A percentile compares a stretch with the other conserved stretches of the same genome.
Evolutionary conservation across 163 green algal species (phyloP).

Genomic region (Smithsoniella earleae): DNA sequence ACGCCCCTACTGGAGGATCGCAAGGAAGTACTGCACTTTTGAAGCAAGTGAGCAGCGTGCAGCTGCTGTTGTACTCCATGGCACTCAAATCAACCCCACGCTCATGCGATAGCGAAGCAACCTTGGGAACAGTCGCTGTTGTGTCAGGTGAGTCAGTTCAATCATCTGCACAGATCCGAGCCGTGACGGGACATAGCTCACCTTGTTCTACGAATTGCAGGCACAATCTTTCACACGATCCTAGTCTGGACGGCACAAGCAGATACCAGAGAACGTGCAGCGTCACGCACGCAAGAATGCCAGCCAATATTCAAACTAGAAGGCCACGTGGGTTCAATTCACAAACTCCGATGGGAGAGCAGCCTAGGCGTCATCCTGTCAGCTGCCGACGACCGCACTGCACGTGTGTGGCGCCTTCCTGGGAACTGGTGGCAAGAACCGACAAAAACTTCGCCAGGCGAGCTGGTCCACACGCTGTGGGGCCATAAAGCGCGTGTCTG

Average conservation of each 20-base stretch:
- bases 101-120: no score
- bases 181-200: no score
- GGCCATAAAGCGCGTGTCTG: conserved; percentile 10
- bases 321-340: neutral
- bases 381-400: conserved; percentile 17
- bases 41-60: neutral
- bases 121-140: no score
- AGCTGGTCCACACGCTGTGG: neutral
- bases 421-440: neutral
- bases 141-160: no score
- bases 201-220: no score
- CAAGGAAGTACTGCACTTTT: no score
- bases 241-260: neutral
- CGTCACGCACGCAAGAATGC: neutral
- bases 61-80: neutral
- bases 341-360: neutral
- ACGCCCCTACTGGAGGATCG: no score
- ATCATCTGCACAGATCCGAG: no score
- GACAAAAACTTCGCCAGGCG: no score
- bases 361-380: neutral
- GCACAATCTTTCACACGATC: conserved; percentile 25
- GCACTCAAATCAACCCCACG: no score
- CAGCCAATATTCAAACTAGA: neutral
- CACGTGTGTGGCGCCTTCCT: conserved; percentile 20
- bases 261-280: neutral